phyloP scores from a whole-genome alignment of 176 grass and related monocot species.

The Aegilops longissima region DNA sequence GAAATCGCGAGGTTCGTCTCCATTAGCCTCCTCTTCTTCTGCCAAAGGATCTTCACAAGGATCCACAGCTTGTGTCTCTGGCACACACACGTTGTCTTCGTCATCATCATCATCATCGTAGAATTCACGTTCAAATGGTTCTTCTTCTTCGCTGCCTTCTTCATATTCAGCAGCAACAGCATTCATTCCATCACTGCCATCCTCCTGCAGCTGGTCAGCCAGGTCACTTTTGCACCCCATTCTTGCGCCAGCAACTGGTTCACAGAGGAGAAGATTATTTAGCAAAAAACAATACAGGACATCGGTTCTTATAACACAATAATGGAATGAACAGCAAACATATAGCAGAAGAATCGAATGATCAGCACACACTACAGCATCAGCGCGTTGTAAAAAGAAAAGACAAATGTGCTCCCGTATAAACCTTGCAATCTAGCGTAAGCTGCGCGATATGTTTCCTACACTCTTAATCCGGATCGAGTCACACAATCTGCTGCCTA shows the following conservation, averaged over 20 bases:
- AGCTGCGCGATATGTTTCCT: background rate
- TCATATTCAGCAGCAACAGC: slow-evolving; percentile 14
- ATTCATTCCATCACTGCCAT: background rate
- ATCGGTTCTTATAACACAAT: background rate
- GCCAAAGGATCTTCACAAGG: slow-evolving; percentile 11
- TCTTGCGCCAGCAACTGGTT: background rate
- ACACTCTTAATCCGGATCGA: background rate
- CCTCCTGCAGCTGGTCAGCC: background rate
- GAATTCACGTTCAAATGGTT: slow-evolving; percentile 40
- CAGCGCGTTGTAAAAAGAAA: background rate
- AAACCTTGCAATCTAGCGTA: background rate
- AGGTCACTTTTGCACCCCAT: background rate
- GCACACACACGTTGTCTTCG: background rate
- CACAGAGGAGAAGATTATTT: slow-evolving; percentile 22
- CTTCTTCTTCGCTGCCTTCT: slow-evolving; percentile 37
- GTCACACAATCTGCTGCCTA: background rate
- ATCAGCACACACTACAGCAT: background rate
- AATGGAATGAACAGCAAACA: background rate
- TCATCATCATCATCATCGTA: background rate
- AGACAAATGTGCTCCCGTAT: background rate
- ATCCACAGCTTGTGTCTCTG: slow-evolving; percentile 11
- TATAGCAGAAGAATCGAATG: background rate
- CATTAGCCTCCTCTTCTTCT: slow-evolving; percentile 21
- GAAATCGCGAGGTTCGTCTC: background rate
- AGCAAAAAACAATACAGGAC: background rate